Evolutionary conservation across 345 rosid genomes (phyloP).

Genomic region (Pistacia integerrima): DNA sequence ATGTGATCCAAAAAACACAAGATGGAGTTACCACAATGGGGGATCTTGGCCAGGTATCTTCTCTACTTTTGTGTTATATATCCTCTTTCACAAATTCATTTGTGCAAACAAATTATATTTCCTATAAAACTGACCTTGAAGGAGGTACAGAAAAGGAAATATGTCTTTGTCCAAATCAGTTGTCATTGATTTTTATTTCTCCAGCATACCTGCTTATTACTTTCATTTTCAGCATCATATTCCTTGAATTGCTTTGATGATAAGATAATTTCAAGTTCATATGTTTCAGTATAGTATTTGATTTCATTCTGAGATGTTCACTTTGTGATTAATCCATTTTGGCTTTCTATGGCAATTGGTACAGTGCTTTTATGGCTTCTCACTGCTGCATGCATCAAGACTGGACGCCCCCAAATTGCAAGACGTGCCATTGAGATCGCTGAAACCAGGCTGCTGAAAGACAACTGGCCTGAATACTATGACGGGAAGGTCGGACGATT

Average conservation of each 20-base stretch:
- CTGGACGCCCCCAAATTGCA: slow-evolving; percentile 93
- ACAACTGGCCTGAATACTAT: slow-evolving; percentile 91
- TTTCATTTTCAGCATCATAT: neutral
- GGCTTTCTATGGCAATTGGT: slow-evolving; percentile 11
- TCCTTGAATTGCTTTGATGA: neutral
- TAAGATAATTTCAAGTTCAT: neutral
- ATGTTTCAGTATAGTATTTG: no score
- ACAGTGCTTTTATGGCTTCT: slow-evolving; percentile 93
- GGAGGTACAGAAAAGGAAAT: neutral
- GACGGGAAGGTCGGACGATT: slow-evolving; percentile 92
- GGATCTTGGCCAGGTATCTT: slow-evolving; percentile 97
- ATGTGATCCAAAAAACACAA: slow-evolving; percentile 91
- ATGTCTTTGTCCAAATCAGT: neutral
- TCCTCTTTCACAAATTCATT: neutral
- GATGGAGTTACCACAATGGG: slow-evolving; percentile 99
- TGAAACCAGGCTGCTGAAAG: slow-evolving; percentile 70
- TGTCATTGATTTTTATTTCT: neutral
- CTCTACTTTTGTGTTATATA: neutral
- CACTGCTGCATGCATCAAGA: slow-evolving; percentile 87
- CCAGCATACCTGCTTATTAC: neutral
- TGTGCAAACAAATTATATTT: no score
- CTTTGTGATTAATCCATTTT: slow-evolving; percentile 1
- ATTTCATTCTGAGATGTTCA: neutral
- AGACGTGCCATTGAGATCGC: slow-evolving; percentile 82
- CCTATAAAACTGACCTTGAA: no score